These are phyloP conservation scores for Centaurea solstitialis DNA, from an alignment of 129 eudicot genomes.

Conservation along the genomic window DNA sequence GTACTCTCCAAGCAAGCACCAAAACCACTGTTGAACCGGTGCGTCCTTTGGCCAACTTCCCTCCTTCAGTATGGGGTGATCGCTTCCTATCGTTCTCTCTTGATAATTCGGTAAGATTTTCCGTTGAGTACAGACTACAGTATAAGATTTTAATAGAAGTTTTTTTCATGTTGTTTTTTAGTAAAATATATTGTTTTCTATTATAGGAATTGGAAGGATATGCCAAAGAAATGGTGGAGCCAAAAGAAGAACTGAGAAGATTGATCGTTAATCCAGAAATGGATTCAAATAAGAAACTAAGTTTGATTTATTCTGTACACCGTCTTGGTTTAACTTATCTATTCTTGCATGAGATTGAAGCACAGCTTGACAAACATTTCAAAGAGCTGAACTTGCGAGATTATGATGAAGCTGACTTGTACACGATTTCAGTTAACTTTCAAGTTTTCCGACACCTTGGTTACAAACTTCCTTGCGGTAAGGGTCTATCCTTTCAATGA, in stretches of 20 bases:
- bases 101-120: neutral
- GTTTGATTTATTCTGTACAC: neutral
- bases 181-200: neutral
- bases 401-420: neutral
- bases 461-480: slow-evolving; percentile 2
- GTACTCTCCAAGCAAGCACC: neutral
- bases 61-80: slow-evolving; percentile 6
- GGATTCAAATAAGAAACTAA: neutral
- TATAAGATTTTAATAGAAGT: neutral
- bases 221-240: neutral
- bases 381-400: neutral
- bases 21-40: neutral
- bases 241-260: neutral
- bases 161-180: neutral
- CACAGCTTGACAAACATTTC: neutral
- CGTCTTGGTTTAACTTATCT: slow-evolving; percentile 10
- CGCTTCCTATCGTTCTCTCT: neutral
- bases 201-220: neutral
- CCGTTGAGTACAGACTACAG: neutral
- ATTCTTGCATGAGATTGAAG: neutral
- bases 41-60: neutral
- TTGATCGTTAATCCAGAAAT: neutral
- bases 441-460: slow-evolving; percentile 2
- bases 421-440: neutral
- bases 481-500: neutral